Conservation (phyloP, 306 rosid species). For the Astragalus membranaceus region DNA sequence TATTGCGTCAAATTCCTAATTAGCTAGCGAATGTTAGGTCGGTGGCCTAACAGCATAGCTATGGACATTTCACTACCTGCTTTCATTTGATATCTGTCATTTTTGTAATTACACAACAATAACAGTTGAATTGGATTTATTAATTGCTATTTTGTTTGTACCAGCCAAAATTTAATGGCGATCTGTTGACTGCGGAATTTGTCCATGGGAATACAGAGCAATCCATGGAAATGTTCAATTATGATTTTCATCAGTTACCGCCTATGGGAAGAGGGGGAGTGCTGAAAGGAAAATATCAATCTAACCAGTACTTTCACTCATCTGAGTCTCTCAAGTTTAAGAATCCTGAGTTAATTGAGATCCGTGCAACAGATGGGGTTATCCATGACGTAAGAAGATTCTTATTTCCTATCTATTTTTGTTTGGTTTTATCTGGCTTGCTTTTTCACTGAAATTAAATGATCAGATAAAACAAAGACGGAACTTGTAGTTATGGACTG, state of each 20-base stretch:
- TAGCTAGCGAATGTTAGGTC: no score
- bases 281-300: slow-evolving; percentile 18
- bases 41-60: no score
- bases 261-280: slow-evolving; percentile 17
- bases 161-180: slow-evolving; percentile 24
- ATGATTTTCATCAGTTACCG: slow-evolving; percentile 19
- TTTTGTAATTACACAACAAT: not conserved
- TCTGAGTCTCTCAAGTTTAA: slow-evolving; percentile 19
- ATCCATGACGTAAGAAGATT: slow-evolving; percentile 32
- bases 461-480: not conserved
- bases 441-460: not conserved
- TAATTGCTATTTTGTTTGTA: slow-evolving; percentile 1
- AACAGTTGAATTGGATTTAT: slow-evolving; percentile 5
- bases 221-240: slow-evolving; percentile 9
- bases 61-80: not conserved
- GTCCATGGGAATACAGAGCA: slow-evolving; percentile 6
- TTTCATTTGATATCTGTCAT: not conserved
- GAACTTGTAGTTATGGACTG: not conserved
- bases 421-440: not conserved
- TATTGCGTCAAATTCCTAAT: no score
- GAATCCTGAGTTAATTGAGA: slow-evolving; percentile 21
- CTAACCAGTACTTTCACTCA: slow-evolving; percentile 14
- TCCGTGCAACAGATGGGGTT: slow-evolving; percentile 28
- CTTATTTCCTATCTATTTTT: not conserved
- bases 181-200: slow-evolving; percentile 4